phyloP scores from a whole-genome alignment of 192 early-diverging fungal genomes.

The Backusella mclennaniae region DNA sequence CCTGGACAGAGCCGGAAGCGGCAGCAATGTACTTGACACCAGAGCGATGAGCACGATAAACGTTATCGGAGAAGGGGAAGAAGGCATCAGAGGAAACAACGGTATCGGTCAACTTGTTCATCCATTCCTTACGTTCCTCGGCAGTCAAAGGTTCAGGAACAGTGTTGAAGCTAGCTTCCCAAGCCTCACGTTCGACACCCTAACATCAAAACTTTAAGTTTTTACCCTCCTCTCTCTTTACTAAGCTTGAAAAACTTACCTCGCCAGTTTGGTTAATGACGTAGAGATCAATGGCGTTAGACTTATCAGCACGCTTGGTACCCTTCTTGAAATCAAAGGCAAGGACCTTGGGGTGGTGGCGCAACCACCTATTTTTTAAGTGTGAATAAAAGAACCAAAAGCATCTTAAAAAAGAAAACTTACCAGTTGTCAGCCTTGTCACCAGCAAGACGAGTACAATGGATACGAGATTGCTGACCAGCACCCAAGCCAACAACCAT shows the following conservation, averaged over 20 bases:
- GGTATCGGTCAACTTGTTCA: constrained; percentile 66
- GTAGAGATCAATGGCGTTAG: constrained; percentile 96
- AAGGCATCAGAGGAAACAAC: constrained; percentile 96
- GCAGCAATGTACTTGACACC: constrained; percentile 91
- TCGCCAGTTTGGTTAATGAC: constrained; percentile 87
- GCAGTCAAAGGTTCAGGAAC: constrained; percentile 80
- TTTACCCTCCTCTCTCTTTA: no score
- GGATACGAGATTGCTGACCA: constrained; percentile 98
- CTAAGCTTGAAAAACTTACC: constrained; percentile 24
- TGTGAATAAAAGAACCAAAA: not conserved
- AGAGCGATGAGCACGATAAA: constrained; percentile 79
- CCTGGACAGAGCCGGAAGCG: constrained; percentile 90
- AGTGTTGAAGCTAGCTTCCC: constrained; percentile 77
- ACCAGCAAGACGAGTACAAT: constrained; percentile 97
- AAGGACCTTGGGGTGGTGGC: constrained; percentile 95
- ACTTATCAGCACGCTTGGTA: constrained; percentile 92
- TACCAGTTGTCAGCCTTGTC: constrained; percentile 98
- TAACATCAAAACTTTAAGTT: constrained; percentile 13
- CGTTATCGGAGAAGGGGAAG: constrained; percentile 98
- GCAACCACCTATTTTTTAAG: constrained; percentile 61
- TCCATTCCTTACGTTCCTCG: constrained; percentile 77
- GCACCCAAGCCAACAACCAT: constrained; percentile 97
- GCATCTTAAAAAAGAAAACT: not conserved
- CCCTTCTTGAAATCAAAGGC: constrained; percentile 82
- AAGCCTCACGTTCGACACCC: constrained; percentile 64